These are phyloP conservation scores for Verticillium longisporum DNA, from an alignment of 2,329 filamentous ascomycete genomes.

Conservation along the genomic window DNA sequence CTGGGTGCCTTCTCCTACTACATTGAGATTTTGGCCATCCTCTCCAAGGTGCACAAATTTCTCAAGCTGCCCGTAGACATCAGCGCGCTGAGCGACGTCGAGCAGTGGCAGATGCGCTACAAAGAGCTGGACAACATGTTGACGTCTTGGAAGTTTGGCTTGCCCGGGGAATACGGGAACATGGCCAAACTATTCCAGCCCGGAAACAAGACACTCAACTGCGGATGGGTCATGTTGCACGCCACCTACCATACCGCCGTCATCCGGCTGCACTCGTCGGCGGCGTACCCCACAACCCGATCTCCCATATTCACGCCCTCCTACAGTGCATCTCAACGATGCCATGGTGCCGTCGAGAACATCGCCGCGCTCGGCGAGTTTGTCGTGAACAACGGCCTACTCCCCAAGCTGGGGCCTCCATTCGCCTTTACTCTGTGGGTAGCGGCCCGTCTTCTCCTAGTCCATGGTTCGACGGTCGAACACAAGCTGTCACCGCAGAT, in stretches of 20 bases:
- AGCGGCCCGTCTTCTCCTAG: slow-evolving; percentile 75
- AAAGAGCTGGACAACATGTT: slow-evolving; percentile 76
- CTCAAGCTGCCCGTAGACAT: slow-evolving; percentile 87
- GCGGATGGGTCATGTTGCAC: slow-evolving; percentile 86
- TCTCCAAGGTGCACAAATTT: slow-evolving; percentile 83
- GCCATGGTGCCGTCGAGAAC: slow-evolving; percentile 75
- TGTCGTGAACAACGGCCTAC: slow-evolving; percentile 66
- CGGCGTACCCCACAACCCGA: slow-evolving; percentile 83
- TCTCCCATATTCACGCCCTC: slow-evolving; percentile 87
- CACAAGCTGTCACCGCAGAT: slow-evolving; percentile 76
- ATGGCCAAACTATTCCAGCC: slow-evolving; percentile 71
- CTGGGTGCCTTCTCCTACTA: slow-evolving; percentile 85
- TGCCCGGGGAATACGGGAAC: slow-evolving; percentile 79
- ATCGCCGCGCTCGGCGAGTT: slow-evolving; percentile 74
- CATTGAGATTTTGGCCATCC: slow-evolving; percentile 79
- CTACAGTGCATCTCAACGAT: slow-evolving; percentile 77
- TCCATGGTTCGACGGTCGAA: slow-evolving; percentile 89
- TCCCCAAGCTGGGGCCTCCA: slow-evolving; percentile 77
- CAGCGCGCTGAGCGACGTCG: slow-evolving; percentile 73
- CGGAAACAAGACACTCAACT: slow-evolving; percentile 64
- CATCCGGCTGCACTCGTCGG: slow-evolving; percentile 85
- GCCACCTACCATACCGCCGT: slow-evolving; percentile 85
- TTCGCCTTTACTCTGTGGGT: slow-evolving; percentile 95
- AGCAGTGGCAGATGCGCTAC: slow-evolving; percentile 83
- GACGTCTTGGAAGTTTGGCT: slow-evolving; percentile 74